Evolutionary conservation across 2,329 filamentous ascomycete genomes (phyloP), one percentile per base, ranked within the genome.

Genomic region (Diplodia corticola): DNA sequence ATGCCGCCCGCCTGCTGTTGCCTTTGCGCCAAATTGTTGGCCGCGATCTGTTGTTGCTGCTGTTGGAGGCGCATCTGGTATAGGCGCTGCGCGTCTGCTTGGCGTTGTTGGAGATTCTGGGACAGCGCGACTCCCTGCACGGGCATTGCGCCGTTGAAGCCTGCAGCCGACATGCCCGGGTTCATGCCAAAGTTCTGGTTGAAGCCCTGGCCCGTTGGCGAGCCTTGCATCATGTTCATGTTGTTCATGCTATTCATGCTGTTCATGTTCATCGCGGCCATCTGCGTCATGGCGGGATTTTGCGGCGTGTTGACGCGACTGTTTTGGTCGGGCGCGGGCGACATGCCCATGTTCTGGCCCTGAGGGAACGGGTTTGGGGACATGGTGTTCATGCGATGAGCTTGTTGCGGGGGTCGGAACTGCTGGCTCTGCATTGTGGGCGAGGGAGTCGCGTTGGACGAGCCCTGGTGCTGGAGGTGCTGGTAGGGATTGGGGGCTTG

Each of bases 311-410:
- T 84, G 37, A 85, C 83, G 66, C 84, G 80, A 72, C 88, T 68
- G 49, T 67, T 69, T 35, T 63, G 65, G 50, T 95, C 91, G 26
- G 91, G 90, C 17, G 90, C 87, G 12, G 92, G 91, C 2, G 92
- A 95, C 67, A 89, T 85, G 73, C 83, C 85, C 72, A 92, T 91
- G 73, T 91, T 90, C 71, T 90, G 89, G 35, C 86, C 85, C 17
- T 91, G 91, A 1, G 91, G 93, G 76, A 96, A 97, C 0, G 92
- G 92, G 77, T 95, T 94, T 3, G 95, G 94, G 35, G 95, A 98
- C 50, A 92, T 90, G 53, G 94, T 97, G 70, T 93, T 90, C 77
- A 98, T 92, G 73, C 93, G 73, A 69, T 80, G 78, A 15, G 76
- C 84, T 75, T 93, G 91, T 46, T 89, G 89, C 15, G 90, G 88